Conservation (phyloP, 2,329 filamentous ascomycete species). For the Aspergillus ochraceus region DNA sequence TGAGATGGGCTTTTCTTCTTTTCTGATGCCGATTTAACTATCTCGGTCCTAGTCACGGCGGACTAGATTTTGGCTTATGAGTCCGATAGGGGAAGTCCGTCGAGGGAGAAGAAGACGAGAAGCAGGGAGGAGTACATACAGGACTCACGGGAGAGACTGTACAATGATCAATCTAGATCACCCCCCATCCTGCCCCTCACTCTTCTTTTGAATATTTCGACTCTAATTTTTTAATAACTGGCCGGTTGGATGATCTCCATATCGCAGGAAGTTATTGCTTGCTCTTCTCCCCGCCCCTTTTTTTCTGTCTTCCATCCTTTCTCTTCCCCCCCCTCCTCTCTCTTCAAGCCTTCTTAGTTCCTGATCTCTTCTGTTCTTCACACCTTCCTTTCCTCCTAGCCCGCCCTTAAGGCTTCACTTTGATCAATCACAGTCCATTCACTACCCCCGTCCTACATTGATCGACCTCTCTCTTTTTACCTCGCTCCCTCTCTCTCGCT, state of each 20-base stretch:
- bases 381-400: background rate
- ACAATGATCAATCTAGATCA: too few relatives aligned
- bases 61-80: background rate
- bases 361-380: background rate
- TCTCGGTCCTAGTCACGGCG: too few relatives aligned
- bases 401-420: too few relatives aligned
- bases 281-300: background rate
- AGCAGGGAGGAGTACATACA: too few relatives aligned
- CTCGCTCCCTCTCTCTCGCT: constrained; percentile 1
- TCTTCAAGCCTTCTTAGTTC: background rate
- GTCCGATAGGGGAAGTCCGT: too few relatives aligned
- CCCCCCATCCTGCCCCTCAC: background rate
- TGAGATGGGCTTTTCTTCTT: background rate
- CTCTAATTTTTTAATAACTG: background rate
- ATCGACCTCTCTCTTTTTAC: background rate
- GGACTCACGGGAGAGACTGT: too few relatives aligned
- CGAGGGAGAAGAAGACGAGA: too few relatives aligned
- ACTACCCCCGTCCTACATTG: background rate
- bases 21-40: background rate
- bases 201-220: background rate
- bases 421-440: too few relatives aligned
- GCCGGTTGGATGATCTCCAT: background rate
- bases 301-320: background rate
- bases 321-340: too few relatives aligned
- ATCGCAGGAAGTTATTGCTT: background rate